Evolutionary conservation across 495 filamentous ascomycete species (phyloP).

Genomic region (Tetracladium setigerum): DNA sequence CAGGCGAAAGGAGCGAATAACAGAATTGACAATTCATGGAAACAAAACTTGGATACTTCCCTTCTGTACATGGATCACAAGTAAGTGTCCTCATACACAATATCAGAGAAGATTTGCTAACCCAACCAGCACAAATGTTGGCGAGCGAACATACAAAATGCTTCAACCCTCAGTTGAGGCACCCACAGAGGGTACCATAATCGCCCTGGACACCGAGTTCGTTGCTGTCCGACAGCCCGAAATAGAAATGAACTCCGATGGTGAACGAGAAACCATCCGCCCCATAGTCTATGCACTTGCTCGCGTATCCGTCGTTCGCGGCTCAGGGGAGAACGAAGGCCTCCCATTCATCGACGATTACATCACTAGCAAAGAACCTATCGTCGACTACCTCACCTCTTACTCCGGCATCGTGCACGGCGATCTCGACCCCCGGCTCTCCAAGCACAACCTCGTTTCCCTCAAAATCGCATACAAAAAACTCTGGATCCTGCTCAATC

Average conservation of each 20-base stretch:
- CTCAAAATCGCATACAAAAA: slow-evolving; percentile 95
- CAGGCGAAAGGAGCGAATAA: slow-evolving; percentile 72
- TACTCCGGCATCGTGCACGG: slow-evolving; percentile 84
- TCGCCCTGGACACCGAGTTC: slow-evolving; percentile 94
- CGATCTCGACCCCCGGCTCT: slow-evolving; percentile 69
- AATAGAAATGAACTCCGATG: slow-evolving; percentile 88
- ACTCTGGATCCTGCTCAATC: slow-evolving; percentile 91
- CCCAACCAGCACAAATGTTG: slow-evolving; percentile 23
- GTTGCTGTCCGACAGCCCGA: slow-evolving; percentile 85
- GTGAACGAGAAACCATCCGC: slow-evolving; percentile 74
- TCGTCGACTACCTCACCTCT: slow-evolving; percentile 92
- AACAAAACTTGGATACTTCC: slow-evolving; percentile 68
- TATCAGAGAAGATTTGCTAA: background rate
- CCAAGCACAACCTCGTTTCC: slow-evolving; percentile 69
- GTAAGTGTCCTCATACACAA: slow-evolving; percentile 28
- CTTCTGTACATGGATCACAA: slow-evolving; percentile 74
- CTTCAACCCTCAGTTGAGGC: slow-evolving; percentile 56
- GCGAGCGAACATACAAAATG: slow-evolving; percentile 43
- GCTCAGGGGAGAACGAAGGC: slow-evolving; percentile 64
- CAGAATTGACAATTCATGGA: slow-evolving; percentile 78
- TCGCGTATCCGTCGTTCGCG: slow-evolving; percentile 80
- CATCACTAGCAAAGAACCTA: slow-evolving; percentile 77
- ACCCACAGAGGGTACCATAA: slow-evolving; percentile 60
- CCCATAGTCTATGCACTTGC: slow-evolving; percentile 80
- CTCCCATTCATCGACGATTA: slow-evolving; percentile 95